Conservation (phyloP, 331 rosid genomes). For the Arachis monticola region DNA sequence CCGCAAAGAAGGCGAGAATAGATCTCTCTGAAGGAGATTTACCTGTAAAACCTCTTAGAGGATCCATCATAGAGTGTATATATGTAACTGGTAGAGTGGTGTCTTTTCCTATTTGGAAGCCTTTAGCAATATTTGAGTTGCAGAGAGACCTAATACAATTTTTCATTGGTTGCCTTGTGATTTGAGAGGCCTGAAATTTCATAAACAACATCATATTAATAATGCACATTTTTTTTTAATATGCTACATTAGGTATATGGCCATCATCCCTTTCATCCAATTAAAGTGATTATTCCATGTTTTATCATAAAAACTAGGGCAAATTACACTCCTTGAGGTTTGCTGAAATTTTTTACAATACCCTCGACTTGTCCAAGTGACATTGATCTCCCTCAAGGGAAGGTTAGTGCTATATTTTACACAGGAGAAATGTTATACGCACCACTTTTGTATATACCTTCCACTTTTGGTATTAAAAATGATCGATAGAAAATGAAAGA, state of each 20-base stretch:
- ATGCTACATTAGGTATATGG: not conserved
- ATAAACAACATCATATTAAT: conserved; percentile 10
- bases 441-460: no score
- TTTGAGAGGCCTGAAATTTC: conserved; percentile 60
- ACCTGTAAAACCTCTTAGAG: conserved; percentile 54
- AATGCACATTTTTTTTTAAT: conserved; percentile 16
- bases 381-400: no score
- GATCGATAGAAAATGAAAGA: no score
- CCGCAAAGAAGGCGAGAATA: conserved; percentile 75
- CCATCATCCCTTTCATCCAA: conserved; percentile 3
- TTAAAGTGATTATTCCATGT: not conserved
- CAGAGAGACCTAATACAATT: conserved; percentile 75
- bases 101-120: conserved; percentile 80
- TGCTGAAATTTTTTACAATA: no score
- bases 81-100: conserved; percentile 72
- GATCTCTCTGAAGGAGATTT: conserved; percentile 66
- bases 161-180: conserved; percentile 64
- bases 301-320: conserved; percentile 1
- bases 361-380: no score
- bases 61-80: conserved; percentile 58
- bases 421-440: no score
- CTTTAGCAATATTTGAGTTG: conserved; percentile 70
- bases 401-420: no score
- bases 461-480: no score
- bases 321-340: no score